These are phyloP conservation scores for Boeremia lycopersici DNA, from an alignment of 2,329 filamentous ascomycete species.

Conservation along the genomic window DNA sequence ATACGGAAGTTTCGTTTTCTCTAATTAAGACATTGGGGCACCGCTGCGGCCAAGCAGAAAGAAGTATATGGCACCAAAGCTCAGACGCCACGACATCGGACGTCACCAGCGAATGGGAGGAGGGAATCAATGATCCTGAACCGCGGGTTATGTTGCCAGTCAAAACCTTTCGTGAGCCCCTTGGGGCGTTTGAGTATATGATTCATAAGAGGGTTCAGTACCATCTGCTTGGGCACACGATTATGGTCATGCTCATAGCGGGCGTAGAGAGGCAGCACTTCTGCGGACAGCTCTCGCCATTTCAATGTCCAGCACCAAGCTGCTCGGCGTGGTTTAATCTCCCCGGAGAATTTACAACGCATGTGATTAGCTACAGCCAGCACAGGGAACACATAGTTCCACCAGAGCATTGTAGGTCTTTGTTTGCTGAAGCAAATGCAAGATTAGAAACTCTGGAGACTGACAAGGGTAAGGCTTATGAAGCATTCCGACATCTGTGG, in stretches of 20 bases:
- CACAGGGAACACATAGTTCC: constrained; percentile 1
- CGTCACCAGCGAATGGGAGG: not conserved
- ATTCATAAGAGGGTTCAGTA: not conserved
- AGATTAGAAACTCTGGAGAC: too few relatives aligned
- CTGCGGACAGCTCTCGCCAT: not conserved
- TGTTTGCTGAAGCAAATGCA: too few relatives aligned
- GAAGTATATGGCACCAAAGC: constrained; percentile 4
- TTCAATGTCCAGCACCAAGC: constrained; percentile 1
- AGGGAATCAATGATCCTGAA: not conserved
- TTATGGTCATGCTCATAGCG: constrained; percentile 1
- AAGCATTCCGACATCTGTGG: too few relatives aligned
- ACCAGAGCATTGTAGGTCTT: too few relatives aligned
- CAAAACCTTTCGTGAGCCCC: constrained; percentile 1
- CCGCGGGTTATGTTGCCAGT: not conserved
- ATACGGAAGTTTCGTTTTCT: not conserved
- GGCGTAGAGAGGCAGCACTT: not conserved
- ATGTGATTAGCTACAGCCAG: not conserved
- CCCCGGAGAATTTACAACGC: constrained; percentile 1
- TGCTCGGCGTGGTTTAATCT: not conserved
- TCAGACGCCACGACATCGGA: not conserved
- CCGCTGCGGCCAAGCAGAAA: not conserved
- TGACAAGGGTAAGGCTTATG: too few relatives aligned
- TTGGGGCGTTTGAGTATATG: constrained; percentile 1
- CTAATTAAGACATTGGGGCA: not conserved
- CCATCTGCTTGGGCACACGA: not conserved